A percentile compares a stretch with the other conserved stretches of the same genome.
Conservation (phyloP, 2,329 filamentous ascomycete genomes). For the Colletotrichum shisoi region DNA sequence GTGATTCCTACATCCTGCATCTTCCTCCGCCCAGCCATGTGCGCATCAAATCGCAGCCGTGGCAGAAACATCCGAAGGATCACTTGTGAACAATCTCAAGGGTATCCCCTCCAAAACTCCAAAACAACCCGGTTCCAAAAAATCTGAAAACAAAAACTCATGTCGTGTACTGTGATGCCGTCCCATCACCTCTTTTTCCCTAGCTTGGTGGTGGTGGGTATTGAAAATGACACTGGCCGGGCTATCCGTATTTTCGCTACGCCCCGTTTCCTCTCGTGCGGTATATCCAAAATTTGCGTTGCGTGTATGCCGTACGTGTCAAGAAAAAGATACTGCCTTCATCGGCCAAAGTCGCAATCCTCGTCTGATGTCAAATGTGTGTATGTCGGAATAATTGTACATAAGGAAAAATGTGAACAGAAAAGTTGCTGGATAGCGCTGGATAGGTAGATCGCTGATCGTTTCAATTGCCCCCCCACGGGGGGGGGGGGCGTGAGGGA, state of each 20-base stretch:
- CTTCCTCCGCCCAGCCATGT: not conserved
- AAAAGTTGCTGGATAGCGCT: constrained; percentile 13
- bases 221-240: constrained; percentile 7
- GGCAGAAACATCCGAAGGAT: not conserved
- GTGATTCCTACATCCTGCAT: not conserved
- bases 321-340: not conserved
- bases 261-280: constrained; percentile 10
- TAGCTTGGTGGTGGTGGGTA: constrained; percentile 23
- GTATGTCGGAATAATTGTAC: constrained; percentile 16
- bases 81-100: constrained; percentile 8
- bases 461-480: constrained; percentile 15
- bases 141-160: not conserved
- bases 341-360: not conserved
- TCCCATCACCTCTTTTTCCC: constrained; percentile 2
- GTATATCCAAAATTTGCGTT: constrained; percentile 26
- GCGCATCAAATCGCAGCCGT: not conserved
- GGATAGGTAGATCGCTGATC: constrained; percentile 20
- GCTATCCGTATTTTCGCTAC: constrained; percentile 23
- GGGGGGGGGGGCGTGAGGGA: not conserved
- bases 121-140: not conserved
- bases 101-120: constrained; percentile 11
- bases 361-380: not conserved
- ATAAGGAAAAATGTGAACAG: constrained; percentile 18
- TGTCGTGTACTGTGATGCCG: constrained; percentile 32
- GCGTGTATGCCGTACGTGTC: constrained; percentile 15